Conservation (phyloP, 176 grass and related monocot species). For the Lolium perenne region DNA sequence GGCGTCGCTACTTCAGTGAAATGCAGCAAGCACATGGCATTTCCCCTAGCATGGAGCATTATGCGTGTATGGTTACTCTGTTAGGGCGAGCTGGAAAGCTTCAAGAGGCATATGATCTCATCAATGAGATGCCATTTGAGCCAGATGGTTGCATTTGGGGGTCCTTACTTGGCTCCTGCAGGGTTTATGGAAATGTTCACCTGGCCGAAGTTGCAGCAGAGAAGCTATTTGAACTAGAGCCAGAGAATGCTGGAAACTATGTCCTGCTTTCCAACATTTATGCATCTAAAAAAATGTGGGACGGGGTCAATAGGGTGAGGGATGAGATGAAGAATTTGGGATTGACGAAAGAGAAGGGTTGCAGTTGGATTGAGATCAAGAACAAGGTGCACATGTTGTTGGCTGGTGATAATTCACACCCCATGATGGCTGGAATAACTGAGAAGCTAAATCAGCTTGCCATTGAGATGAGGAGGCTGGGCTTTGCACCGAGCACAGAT, state of each 20-base stretch:
- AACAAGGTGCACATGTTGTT: slow-evolving; percentile 76
- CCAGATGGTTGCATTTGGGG: slow-evolving; percentile 76
- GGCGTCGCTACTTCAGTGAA: slow-evolving; percentile 54
- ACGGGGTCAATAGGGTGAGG: slow-evolving; percentile 65
- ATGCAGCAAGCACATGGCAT: slow-evolving; percentile 62
- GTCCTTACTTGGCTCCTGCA: slow-evolving; percentile 70
- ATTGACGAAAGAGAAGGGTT: slow-evolving; percentile 71
- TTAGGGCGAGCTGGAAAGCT: slow-evolving; percentile 68
- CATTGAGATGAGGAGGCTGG: slow-evolving; percentile 63
- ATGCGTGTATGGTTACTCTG: slow-evolving; percentile 76
- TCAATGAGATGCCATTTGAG: slow-evolving; percentile 68
- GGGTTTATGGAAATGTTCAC: slow-evolving; percentile 59
- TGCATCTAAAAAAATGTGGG: slow-evolving; percentile 77
- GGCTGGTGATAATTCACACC: slow-evolving; percentile 71
- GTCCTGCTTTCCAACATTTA: slow-evolving; percentile 87
- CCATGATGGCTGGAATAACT: slow-evolving; percentile 58
- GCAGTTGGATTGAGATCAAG: slow-evolving; percentile 87
- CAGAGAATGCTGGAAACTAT: slow-evolving; percentile 73
- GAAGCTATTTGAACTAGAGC: slow-evolving; percentile 69
- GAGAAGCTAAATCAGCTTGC: slow-evolving; percentile 68
- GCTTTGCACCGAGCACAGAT: slow-evolving; percentile 65
- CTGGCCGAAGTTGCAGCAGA: slow-evolving; percentile 68
- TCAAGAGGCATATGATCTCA: slow-evolving; percentile 66
- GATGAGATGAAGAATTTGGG: slow-evolving; percentile 63
- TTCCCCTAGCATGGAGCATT: slow-evolving; percentile 65